Base-by-base conservation (phyloP, 179 eudicot genomes). In the Beta lomatogona region DNA sequence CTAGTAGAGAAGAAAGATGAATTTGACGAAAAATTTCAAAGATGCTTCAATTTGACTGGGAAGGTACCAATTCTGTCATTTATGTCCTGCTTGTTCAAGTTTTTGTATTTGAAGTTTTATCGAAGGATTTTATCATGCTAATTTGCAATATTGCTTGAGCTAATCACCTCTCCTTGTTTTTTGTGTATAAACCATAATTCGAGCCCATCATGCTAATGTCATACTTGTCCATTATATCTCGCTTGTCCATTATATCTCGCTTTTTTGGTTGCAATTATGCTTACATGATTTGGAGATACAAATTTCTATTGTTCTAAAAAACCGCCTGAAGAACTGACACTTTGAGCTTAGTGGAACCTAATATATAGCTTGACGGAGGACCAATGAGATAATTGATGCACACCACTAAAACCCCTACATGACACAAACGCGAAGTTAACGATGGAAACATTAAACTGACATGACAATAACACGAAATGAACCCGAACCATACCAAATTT, bases 1-100 rank as follows among this genome's bases (percentile, higher is more conserved):
- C 88, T 94, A 52, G 70, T 80, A 77, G 88, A 88, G 88, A 96
- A 93, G 90, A 83, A 88, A 84, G 86, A 83, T 58, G 93, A 90
- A 73, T 92, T 94, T 82, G 97, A 93, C 71, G 86, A 86, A 46
- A 92, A 89, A 81, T 93, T 91, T 87, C 88, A 84, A 67, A 83
- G 86, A 21, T 82, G 89, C 88, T 96, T 96, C 85, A 86, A 87
- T 80, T 86, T 92, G 84, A 78, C 89, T 76, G 91, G 87, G 79
- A 92, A 90, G 99, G 99, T 96, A 75, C 52, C 55, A 72, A 46
- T 68, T 44, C 16, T 54, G 45, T 48, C 71, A 72, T 58, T 55
- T 73, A 52, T 80, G 31, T 72, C 59, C 59, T 53, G 50, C 64
- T 48, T 78, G 78, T 70, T 78, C 41, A 15, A 14, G 6, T 6